Percentiles rank a stretch among this genome's conserved stretches.
Conservation (phyloP, 2,329 filamentous ascomycete species). For the Diaporthe sp. region DNA sequence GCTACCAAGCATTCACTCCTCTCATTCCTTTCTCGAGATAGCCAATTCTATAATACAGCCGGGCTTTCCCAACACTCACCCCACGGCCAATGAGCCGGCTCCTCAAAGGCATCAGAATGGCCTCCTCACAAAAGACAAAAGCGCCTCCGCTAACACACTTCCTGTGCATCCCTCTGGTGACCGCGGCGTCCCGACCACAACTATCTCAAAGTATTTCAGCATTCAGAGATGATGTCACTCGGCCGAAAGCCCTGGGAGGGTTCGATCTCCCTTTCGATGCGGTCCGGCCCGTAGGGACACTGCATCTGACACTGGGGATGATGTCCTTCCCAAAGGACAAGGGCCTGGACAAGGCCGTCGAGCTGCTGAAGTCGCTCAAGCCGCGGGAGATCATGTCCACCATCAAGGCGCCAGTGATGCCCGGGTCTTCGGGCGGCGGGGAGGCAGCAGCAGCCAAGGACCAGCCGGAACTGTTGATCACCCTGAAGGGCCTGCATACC, state of each 20-base stretch:
- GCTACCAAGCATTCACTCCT: not conserved
- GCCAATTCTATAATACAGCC: not conserved
- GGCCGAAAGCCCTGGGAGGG: constrained; percentile 49
- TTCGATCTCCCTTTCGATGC: constrained; percentile 73
- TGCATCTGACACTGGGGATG: constrained; percentile 89
- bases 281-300: constrained; percentile 80
- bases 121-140: constrained; percentile 47
- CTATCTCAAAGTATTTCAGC: constrained; percentile 71
- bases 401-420: constrained; percentile 39
- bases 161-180: constrained; percentile 80
- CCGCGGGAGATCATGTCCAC: constrained; percentile 55
- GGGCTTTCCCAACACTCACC: not conserved
- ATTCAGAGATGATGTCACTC: constrained; percentile 71
- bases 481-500: constrained; percentile 67
- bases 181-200: constrained; percentile 69
- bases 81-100: constrained; percentile 31
- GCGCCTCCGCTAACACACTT: constrained; percentile 75
- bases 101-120: constrained; percentile 46
- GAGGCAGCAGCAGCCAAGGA: constrained; percentile 25
- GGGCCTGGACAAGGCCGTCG: constrained; percentile 56
- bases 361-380: constrained; percentile 53
- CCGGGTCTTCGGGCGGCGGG: constrained; percentile 21
- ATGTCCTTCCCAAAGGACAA: constrained; percentile 76
- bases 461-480: constrained; percentile 53
- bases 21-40: not conserved